phyloP scores from a whole-genome alignment of 768 basidiomycete species.

The Panellus pusillus region DNA sequence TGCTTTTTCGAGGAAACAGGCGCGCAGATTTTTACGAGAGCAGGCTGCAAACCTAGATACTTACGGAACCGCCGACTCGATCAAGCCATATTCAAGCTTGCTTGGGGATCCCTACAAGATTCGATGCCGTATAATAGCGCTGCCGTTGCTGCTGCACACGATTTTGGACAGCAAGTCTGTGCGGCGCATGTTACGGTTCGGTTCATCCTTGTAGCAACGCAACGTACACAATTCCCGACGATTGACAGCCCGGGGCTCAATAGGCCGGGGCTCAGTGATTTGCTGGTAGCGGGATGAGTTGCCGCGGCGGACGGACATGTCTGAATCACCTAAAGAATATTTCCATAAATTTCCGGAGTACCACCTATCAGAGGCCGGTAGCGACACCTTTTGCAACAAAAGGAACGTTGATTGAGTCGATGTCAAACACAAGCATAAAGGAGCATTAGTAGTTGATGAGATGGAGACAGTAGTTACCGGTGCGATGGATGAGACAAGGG shows the following conservation, averaged over 20 bases:
- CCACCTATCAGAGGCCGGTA: slow-evolving; percentile 14
- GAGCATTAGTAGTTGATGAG: not conserved
- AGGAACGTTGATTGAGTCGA: not conserved
- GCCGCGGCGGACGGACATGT: not conserved
- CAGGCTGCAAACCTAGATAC: not conserved
- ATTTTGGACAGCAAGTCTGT: too few species aligned
- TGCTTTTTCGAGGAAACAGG: not conserved
- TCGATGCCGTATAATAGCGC: not conserved
- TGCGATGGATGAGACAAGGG: not conserved
- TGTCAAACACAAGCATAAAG: slow-evolving; percentile 6
- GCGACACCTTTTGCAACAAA: not conserved
- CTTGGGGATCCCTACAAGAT: slow-evolving; percentile 2
- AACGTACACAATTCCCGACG: not conserved
- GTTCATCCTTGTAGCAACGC: too few species aligned
- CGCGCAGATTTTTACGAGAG: not conserved
- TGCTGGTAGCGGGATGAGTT: not conserved
- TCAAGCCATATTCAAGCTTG: not conserved
- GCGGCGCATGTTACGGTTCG: too few species aligned
- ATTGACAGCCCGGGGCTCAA: slow-evolving; percentile 11
- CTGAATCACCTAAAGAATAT: not conserved
- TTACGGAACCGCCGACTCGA: slow-evolving; percentile 3
- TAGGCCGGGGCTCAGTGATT: too few species aligned
- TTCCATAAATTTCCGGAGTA: slow-evolving; percentile 11
- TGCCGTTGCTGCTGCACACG: too few species aligned
- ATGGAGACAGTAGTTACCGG: slow-evolving; percentile 14